Evolutionary conservation across 192 early-diverging fungal genomes (phyloP).

Genomic region (Gaertneriomyces sp.): DNA sequence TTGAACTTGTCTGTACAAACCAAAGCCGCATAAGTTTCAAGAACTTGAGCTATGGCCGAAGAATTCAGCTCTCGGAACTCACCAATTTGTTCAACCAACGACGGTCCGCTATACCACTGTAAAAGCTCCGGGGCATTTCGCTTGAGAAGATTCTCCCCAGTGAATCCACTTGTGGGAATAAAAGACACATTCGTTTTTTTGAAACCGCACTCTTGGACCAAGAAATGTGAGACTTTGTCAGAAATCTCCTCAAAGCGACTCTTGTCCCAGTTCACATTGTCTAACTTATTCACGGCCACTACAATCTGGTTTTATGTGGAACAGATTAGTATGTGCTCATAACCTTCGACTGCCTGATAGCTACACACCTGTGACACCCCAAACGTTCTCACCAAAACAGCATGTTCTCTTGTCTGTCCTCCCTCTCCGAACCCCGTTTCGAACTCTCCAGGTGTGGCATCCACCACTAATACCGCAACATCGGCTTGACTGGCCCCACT

Average conservation of each 20-base stretch:
- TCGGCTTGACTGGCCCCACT: constrained; percentile 92
- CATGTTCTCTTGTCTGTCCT: constrained; percentile 97
- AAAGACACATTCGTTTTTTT: constrained; percentile 66
- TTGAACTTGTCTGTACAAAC: constrained; percentile 65
- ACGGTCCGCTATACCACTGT: constrained; percentile 78
- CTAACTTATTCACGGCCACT: constrained; percentile 95
- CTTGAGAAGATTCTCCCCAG: constrained; percentile 78
- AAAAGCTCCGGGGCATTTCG: constrained; percentile 43
- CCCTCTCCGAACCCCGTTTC: constrained; percentile 91
- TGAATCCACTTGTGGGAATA: constrained; percentile 89
- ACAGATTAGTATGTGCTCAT: no score
- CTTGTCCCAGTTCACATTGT: constrained; percentile 81
- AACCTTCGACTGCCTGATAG: no score
- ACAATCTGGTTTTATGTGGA: no score
- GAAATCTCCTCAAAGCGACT: constrained; percentile 74
- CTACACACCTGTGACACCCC: constrained; percentile 91
- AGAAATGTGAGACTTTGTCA: constrained; percentile 63
- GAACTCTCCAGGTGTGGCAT: constrained; percentile 83
- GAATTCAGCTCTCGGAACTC: not conserved
- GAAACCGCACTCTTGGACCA: constrained; percentile 74
- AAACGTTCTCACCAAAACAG: constrained; percentile 82
- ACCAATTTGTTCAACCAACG: constrained; percentile 72
- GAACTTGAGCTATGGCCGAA: not conserved
- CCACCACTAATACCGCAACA: constrained; percentile 90
- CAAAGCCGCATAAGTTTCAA: not conserved